Conservation (phyloP, 345 rosid species). For the Cochlearia excelsa region DNA sequence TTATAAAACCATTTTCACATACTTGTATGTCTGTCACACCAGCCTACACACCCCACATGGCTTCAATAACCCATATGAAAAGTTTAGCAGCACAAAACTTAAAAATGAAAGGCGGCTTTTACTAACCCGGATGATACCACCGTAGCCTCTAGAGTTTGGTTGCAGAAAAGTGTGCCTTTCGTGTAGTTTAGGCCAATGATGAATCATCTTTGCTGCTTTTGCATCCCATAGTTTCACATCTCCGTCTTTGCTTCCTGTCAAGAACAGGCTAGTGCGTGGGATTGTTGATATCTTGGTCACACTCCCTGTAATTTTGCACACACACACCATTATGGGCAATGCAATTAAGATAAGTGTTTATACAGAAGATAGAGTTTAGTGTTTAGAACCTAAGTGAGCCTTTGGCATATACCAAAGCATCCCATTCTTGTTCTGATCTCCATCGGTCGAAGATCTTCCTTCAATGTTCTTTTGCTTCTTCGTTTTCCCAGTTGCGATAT, state of each 20-base stretch:
- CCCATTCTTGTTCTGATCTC: slow-evolving; percentile 60
- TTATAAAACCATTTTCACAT: slow-evolving; percentile 65
- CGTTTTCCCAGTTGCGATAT: slow-evolving; percentile 79
- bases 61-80: background rate
- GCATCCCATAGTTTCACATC: slow-evolving; percentile 99
- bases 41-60: slow-evolving; percentile 45
- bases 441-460: slow-evolving; percentile 39
- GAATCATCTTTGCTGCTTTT: slow-evolving; percentile 63
- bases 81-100: background rate
- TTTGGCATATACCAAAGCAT: slow-evolving; percentile 98
- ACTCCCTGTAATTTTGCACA: slow-evolving; percentile 50
- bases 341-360: background rate
- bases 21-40: slow-evolving; percentile 89
- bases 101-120: background rate
- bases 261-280: slow-evolving; percentile 80
- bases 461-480: slow-evolving; percentile 55
- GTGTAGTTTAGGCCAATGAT: slow-evolving; percentile 90
- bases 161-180: slow-evolving; percentile 80
- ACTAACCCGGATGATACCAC: slow-evolving; percentile 78
- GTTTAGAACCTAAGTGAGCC: slow-evolving; percentile 74
- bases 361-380: background rate
- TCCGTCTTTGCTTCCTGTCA: slow-evolving; percentile 97
- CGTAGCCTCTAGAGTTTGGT: slow-evolving; percentile 77
- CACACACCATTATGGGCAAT: background rate
- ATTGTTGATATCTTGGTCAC: slow-evolving; percentile 76